A percentile compares a stretch with the other conserved stretches of the same genome.
Conservation (phyloP, 2,329 filamentous ascomycete genomes). For the Lecanosticta acicola region DNA sequence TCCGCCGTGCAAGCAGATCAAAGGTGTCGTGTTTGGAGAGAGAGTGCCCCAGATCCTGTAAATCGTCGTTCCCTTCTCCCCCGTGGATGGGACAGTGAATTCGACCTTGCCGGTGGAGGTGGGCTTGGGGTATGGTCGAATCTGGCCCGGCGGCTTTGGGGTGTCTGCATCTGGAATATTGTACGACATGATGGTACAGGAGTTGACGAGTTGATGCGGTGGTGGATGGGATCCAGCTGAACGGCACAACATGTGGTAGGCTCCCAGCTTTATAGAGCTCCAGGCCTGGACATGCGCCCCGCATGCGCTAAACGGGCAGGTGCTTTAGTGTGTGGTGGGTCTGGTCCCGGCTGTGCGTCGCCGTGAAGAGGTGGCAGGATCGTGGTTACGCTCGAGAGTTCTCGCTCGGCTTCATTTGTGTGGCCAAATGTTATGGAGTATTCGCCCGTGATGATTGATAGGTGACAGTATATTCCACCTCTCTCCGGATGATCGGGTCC, state of each 20-base stretch:
- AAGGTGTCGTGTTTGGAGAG: constrained; percentile 19
- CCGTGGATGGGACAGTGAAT: constrained; percentile 17
- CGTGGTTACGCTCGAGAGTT: no score
- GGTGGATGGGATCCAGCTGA: background rate
- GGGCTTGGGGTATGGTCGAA: constrained; percentile 5
- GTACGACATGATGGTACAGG: constrained; percentile 7
- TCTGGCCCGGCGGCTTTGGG: constrained; percentile 10
- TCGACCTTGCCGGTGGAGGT: constrained; percentile 10
- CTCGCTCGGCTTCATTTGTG: no score
- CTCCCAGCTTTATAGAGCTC: constrained; percentile 4
- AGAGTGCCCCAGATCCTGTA: constrained; percentile 37
- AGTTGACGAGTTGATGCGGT: background rate
- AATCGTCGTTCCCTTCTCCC: constrained; percentile 33
- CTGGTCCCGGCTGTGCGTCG: no score
- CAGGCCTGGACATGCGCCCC: background rate
- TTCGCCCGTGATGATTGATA: constrained; percentile 4
- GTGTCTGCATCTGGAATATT: constrained; percentile 10
- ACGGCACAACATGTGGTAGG: background rate
- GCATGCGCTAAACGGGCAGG: background rate
- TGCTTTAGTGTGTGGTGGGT: no score
- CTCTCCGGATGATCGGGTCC: constrained; percentile 11
- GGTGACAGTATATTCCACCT: constrained; percentile 14
- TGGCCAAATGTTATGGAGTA: no score
- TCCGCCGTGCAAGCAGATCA: constrained; percentile 41
- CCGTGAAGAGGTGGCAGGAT: no score